Evolutionary conservation across 352 stramenopile genomes (phyloP), one percentile per base, ranked within the genome.

Genomic region (Globisporangium middletonii): DNA sequence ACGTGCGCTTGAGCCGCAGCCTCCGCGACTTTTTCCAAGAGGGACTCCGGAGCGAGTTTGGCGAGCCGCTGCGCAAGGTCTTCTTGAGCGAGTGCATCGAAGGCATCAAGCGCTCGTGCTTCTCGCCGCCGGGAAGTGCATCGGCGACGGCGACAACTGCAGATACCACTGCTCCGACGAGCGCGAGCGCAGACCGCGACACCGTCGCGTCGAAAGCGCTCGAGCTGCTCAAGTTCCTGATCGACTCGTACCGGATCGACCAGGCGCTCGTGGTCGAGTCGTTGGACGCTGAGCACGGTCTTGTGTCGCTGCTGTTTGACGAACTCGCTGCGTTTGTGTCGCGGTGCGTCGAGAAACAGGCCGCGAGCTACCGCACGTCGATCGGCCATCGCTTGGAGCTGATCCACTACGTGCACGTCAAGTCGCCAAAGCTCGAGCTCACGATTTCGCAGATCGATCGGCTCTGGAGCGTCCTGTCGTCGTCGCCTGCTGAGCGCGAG

Each of bases 361-460:
- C 69, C 0, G 51, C 61, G 16, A 77, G 51, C 30, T 90, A 95
- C 61, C 71, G 72, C n/a, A 88, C 75, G 3, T 83, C 77, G 1
- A 88, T 95, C 33, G 81, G 84, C 0, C 83, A 94, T 64, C 84
- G 86, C 16, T 65, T 95, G 41, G 86, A 95, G 60, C 61, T 95
- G 57, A 89, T 95, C 49, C 83, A 94, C 46, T 94, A 90, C 46
- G 71, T 95, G 45, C 84, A 95, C 59, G 72, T 87, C 38, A 92
- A 87, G 47, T 93, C 83, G 6, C 75, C 77, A 23, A 79, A 88
- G 3, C 60, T 95, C 15, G 80, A 90, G 55, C 75, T 95, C 1
- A 85, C 68, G 26, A 75, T 92, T 16, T 71, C 75, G 4, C 82
- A 94, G 54, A 87, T 92, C 50, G 73, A 89, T 50, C 72, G 73